A percentile compares a stretch with the other conserved stretches of the same genome.
phyloP scores from a whole-genome alignment of 805 yeast genomes.

The Saccharomycopsis babjevae region DNA sequence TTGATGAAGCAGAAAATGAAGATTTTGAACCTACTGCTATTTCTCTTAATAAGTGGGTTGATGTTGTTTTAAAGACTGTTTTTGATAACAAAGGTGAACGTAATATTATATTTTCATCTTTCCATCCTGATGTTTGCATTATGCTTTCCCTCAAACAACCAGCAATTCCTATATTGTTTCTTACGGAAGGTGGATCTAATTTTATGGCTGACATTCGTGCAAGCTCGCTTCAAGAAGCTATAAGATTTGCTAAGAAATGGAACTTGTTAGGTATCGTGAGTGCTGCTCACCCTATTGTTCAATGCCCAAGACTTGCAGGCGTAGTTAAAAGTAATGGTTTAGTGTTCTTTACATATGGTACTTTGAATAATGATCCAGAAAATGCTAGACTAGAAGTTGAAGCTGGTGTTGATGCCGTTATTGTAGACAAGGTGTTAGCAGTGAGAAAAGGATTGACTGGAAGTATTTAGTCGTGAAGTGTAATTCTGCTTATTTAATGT shows the following conservation, averaged over 20 bases:
- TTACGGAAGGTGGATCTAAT: slow-evolving; percentile 81
- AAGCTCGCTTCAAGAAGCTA: slow-evolving; percentile 78
- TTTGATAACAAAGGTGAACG: slow-evolving; percentile 72
- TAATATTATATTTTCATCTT: slow-evolving; percentile 83
- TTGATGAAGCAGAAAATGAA: slow-evolving; percentile 83
- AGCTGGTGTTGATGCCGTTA: slow-evolving; percentile 97
- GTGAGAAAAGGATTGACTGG: slow-evolving; percentile 69
- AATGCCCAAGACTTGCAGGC: slow-evolving; percentile 79
- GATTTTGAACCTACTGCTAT: slow-evolving; percentile 77
- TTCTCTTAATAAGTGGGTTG: slow-evolving; percentile 81
- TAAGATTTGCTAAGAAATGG: slow-evolving; percentile 86
- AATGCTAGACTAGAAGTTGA: slow-evolving; percentile 77
- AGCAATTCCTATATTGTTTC: slow-evolving; percentile 77
- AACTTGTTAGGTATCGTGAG: slow-evolving; percentile 84
- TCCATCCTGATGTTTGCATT: slow-evolving; percentile 89
- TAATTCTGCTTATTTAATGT: not conserved
- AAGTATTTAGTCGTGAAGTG: not conserved
- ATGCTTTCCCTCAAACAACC: slow-evolving; percentile 87
- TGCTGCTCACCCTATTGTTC: slow-evolving; percentile 78
- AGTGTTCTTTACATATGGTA: slow-evolving; percentile 89
- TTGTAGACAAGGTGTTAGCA: slow-evolving; percentile 88
- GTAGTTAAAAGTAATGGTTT: slow-evolving; percentile 88
- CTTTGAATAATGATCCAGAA: slow-evolving; percentile 73
- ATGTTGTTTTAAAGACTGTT: slow-evolving; percentile 70
- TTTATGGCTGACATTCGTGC: slow-evolving; percentile 89